These are phyloP conservation scores for Daldinia childiae DNA, from an alignment of 495 filamentous ascomycete genomes.

Conservation along the genomic window DNA sequence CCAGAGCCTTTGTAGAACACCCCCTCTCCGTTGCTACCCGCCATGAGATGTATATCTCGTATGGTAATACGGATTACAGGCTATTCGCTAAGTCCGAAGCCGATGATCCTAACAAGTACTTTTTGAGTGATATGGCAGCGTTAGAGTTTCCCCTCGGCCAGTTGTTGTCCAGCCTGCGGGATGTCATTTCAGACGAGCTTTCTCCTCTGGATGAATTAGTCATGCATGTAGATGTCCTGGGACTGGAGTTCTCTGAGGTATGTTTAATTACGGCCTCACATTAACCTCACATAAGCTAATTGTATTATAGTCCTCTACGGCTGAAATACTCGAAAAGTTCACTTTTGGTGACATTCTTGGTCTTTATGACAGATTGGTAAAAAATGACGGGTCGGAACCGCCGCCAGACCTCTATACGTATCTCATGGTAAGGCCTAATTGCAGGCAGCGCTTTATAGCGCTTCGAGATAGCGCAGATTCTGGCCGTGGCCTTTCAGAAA, in stretches of 20 bases:
- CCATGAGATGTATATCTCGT: conserved; percentile 59
- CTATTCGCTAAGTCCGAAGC: conserved; percentile 73
- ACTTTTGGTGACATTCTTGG: conserved; percentile 50
- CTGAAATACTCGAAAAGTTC: conserved; percentile 41
- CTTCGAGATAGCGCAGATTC: conserved; percentile 45
- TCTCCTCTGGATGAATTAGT: conserved; percentile 73
- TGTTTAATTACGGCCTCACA: conserved; percentile 35
- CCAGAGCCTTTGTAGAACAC: conserved; percentile 36
- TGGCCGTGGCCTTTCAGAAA: conserved; percentile 46
- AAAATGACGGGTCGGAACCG: conserved; percentile 44
- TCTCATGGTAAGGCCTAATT: conserved; percentile 47
- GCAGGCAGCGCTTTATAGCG: conserved; percentile 45
- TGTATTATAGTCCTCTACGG: conserved; percentile 38
- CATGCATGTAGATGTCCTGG: conserved; percentile 72
- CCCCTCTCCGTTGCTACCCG: conserved; percentile 31
- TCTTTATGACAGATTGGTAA: conserved; percentile 51
- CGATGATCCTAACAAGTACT: conserved; percentile 74
- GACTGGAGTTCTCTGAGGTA: conserved; percentile 78
- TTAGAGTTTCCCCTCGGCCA: conserved; percentile 65
- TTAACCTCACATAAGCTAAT: conserved; percentile 23
- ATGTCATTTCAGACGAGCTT: conserved; percentile 73
- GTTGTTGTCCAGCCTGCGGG: conserved; percentile 71
- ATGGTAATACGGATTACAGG: conserved; percentile 72
- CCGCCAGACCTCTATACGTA: conserved; percentile 42
- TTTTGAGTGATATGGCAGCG: conserved; percentile 73